These are phyloP conservation scores for Kodamaea hsintzibuensis DNA, from an alignment of 805 yeast species.

Conservation along the genomic window DNA sequence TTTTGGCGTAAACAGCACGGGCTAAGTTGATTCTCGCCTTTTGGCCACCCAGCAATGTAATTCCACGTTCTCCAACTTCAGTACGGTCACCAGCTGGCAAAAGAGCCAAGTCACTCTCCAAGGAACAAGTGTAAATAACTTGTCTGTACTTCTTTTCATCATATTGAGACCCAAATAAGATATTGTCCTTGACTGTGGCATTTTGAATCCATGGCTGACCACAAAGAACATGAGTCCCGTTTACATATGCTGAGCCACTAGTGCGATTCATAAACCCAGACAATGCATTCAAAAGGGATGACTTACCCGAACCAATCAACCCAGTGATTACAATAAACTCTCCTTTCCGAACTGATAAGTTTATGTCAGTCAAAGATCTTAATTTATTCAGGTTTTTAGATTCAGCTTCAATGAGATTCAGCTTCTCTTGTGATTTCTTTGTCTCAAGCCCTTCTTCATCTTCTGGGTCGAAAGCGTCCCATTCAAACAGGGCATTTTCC, in stretches of 20 bases:
- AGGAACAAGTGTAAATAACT: conserved; percentile 67
- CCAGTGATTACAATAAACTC: conserved; percentile 81
- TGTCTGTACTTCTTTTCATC: conserved; percentile 51
- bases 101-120: conserved; percentile 61
- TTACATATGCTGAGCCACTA: conserved; percentile 51
- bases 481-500: conserved; percentile 55
- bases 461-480: conserved; percentile 48
- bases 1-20: conserved; percentile 70
- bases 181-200: conserved; percentile 73
- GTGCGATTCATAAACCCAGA: conserved; percentile 67
- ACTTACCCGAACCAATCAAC: conserved; percentile 78
- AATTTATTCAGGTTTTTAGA: conserved; percentile 16
- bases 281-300: conserved; percentile 69
- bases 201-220: conserved; percentile 86
- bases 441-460: conserved; percentile 15
- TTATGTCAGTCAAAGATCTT: conserved; percentile 50
- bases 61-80: conserved; percentile 84
- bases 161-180: conserved; percentile 61
- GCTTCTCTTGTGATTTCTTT: background rate
- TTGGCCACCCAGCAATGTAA: conserved; percentile 87
- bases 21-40: conserved; percentile 81
- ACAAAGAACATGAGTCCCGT: conserved; percentile 54
- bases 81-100: conserved; percentile 75
- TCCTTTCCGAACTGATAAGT: conserved; percentile 55
- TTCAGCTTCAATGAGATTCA: background rate